Conservation (phyloP, 495 filamentous ascomycete genomes). For the Podospora pseudocomata region DNA sequence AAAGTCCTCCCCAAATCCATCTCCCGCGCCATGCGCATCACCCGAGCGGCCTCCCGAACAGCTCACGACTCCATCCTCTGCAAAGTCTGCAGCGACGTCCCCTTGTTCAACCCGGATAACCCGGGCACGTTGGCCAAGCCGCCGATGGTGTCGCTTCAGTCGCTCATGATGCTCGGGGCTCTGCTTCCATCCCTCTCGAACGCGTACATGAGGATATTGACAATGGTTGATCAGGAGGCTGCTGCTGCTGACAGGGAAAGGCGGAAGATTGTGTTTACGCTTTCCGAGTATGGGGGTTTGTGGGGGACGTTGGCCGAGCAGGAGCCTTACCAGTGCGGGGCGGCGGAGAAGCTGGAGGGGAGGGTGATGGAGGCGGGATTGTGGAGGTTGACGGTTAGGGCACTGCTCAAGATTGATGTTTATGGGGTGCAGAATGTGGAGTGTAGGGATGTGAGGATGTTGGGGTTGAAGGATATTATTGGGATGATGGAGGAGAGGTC, state of each 20-base stretch:
- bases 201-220: conserved; percentile 49
- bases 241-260: conserved; percentile 35
- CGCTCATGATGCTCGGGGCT: conserved; percentile 63
- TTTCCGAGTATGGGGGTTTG: conserved; percentile 45
- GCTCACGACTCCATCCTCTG: conserved; percentile 60
- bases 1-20: conserved; percentile 43
- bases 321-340: conserved; percentile 23
- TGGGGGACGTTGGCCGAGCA: conserved; percentile 31
- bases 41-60: conserved; percentile 54
- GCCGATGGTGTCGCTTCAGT: conserved; percentile 51
- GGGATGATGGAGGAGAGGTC: conserved; percentile 47
- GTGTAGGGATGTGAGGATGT: conserved; percentile 10
- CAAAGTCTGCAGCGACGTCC: conserved; percentile 48
- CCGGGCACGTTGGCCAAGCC: conserved; percentile 12
- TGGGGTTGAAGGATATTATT: conserved; percentile 52
- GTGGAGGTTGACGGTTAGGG: conserved; percentile 50
- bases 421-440: conserved; percentile 39
- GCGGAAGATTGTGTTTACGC: conserved; percentile 41
- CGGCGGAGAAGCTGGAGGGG: conserved; percentile 23
- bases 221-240: conserved; percentile 44
- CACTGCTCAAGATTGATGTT: conserved; percentile 50
- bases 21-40: conserved; percentile 46
- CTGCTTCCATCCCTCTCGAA: conserved; percentile 61
- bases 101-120: conserved; percentile 23
- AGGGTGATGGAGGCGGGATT: conserved; percentile 42